phyloP scores from a whole-genome alignment of 805 yeast species.

The Hanseniaspora nectarophila region DNA sequence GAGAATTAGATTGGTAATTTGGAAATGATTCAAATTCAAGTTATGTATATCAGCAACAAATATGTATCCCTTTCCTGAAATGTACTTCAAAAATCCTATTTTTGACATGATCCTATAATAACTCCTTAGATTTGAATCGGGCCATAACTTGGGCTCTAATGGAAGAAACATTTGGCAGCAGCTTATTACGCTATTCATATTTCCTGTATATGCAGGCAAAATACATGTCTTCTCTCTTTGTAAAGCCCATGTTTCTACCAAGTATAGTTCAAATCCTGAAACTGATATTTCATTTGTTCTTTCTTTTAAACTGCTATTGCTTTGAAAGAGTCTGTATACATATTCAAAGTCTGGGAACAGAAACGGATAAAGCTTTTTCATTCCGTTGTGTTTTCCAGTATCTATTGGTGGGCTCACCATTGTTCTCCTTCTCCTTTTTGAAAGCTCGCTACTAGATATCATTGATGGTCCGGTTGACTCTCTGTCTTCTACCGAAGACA shows the following conservation, averaged over 20 bases:
- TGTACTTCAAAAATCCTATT: constrained; percentile 37
- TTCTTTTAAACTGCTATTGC: not conserved
- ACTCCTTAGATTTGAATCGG: constrained; percentile 34
- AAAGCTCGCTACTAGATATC: not conserved
- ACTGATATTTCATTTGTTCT: constrained; percentile 1
- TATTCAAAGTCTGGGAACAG: constrained; percentile 14
- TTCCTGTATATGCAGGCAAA: constrained; percentile 79
- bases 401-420: not conserved
- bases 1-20: constrained; percentile 52
- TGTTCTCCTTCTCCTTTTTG: not conserved
- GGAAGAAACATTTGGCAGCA: constrained; percentile 51
- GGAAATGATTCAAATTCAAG: constrained; percentile 42
- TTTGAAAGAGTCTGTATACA: constrained; percentile 2
- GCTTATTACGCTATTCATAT: constrained; percentile 46
- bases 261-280: constrained; percentile 72
- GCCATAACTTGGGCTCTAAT: constrained; percentile 27
- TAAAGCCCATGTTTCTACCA: constrained; percentile 91
- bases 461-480: not conserved
- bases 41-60: constrained; percentile 73
- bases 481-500: not conserved
- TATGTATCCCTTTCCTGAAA: constrained; percentile 46
- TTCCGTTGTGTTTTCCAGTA: not conserved
- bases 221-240: constrained; percentile 55
- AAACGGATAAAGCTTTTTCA: constrained; percentile 9
- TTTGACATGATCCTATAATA: constrained; percentile 55